Percentiles rank a stretch among this genome's conserved stretches.
Conservation (phyloP, 2,329 filamentous ascomycete genomes). For the Ceratocystis harringtonii region DNA sequence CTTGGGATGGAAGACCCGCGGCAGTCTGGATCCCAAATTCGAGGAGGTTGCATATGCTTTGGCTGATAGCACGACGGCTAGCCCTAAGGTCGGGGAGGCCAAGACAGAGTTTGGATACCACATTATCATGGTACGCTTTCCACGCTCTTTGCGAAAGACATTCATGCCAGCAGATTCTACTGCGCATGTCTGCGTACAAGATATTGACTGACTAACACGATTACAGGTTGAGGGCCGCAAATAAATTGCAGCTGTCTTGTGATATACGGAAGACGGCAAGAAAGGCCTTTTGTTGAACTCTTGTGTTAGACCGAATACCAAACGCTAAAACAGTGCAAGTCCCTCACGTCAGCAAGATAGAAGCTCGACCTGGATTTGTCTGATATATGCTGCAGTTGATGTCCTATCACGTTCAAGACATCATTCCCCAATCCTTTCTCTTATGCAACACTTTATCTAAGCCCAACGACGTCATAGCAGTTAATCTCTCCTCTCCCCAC, state of each 20-base stretch:
- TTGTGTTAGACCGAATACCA: neutral
- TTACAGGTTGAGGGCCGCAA: conserved; percentile 30
- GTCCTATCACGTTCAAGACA: neutral
- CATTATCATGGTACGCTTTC: conserved; percentile 52
- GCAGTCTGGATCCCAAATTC: conserved; percentile 51
- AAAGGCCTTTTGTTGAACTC: neutral
- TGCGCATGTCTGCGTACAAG: neutral
- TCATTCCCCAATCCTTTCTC: neutral
- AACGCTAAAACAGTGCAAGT: neutral
- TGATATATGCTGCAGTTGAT: neutral
- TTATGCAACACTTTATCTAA: neutral
- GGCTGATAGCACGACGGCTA: conserved; percentile 47
- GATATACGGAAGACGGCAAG: neutral
- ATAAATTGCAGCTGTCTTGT: conserved; percentile 19
- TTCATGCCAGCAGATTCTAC: neutral
- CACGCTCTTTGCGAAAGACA: neutral
- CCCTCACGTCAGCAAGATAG: neutral
- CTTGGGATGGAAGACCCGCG: conserved; percentile 58
- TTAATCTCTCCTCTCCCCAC: neutral
- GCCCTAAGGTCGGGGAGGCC: conserved; percentile 51
- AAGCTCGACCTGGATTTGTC: neutral
- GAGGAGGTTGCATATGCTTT: conserved; percentile 58
- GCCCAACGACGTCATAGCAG: conserved; percentile 1
- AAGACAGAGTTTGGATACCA: conserved; percentile 69
- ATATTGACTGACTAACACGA: neutral